A percentile compares a stretch with the other conserved stretches of the same genome.
Conservation (phyloP, 306 rosid genomes). For the Prinsepia uniflora region DNA sequence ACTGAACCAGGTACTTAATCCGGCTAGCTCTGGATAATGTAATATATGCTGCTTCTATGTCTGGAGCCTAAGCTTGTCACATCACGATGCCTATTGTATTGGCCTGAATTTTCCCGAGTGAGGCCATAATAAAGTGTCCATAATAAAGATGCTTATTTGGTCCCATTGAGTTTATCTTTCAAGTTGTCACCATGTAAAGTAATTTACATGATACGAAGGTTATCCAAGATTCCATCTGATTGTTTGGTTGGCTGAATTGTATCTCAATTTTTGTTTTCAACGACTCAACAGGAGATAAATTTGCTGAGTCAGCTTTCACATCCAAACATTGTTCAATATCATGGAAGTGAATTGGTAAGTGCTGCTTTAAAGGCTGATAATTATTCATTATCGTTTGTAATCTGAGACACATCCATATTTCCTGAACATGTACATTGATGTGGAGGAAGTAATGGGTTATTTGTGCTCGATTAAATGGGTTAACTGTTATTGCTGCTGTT, state of each 20-base stretch:
- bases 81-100: too few relatives aligned
- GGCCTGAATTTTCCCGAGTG: too few relatives aligned
- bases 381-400: slow-evolving; percentile 9
- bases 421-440: not conserved
- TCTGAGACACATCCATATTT: not conserved
- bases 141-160: not conserved
- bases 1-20: slow-evolving; percentile 68
- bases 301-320: slow-evolving; percentile 82
- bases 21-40: not conserved
- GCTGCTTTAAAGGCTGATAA: slow-evolving; percentile 9
- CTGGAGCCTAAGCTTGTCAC: too few relatives aligned
- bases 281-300: slow-evolving; percentile 67
- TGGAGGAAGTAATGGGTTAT: slow-evolving; percentile 1
- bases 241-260: slow-evolving; percentile 15
- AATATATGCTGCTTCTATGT: too few relatives aligned
- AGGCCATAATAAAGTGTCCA: too few relatives aligned
- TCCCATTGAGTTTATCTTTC: not conserved
- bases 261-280: slow-evolving; percentile 23
- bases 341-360: slow-evolving; percentile 93
- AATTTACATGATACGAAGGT: not conserved
- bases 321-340: slow-evolving; percentile 87
- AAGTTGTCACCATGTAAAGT: slow-evolving; percentile 14
- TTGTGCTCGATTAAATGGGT: not conserved
- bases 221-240: not conserved
- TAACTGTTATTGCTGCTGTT: not conserved